Evolutionary conservation across 2,329 filamentous ascomycete species (phyloP), one percentile per base, ranked within the genome.

Genomic region (Pezicula neosporulosa): DNA sequence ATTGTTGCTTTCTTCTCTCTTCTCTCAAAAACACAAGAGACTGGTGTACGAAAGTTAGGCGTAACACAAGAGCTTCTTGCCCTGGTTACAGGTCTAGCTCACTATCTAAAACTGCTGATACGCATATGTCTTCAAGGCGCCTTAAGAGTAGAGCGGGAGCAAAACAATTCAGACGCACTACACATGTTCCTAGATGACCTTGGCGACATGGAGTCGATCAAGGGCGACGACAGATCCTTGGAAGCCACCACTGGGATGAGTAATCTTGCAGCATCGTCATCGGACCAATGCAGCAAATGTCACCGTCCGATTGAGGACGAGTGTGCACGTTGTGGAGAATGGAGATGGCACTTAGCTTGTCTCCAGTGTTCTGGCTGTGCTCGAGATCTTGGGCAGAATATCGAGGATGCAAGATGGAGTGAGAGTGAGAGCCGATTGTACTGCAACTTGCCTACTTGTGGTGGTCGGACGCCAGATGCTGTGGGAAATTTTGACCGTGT

Each of bases 61-160:
- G 94, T 99, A 30, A 99, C 94, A 8, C 94, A 99, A 68, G 94
- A 99, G 68, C 80, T 99, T n/a, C 74, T 99, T n/a, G 96, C 93
- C 6, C 80, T 99, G 7, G 94, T 99, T 48, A 99, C 94, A 37
- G 93, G 94, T 35, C 80, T 99, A 47, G 94, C 94, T 16, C 94
- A 99, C 70, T 99, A 99, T 66, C 82, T 99, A 49, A 99, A 99
- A 70, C 86, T 99, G 33, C 82, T 99, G 53, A 99, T 99, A 62
- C 85, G 94, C 46, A 99, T 99, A 61, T 97, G 94, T 66, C 80
- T 99, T 27, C 95, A 97, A 67, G 94, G 93, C 30, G 87, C 94
- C 6, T 75, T 99, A 44, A 93, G 91, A 63, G 81, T 97, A 37
- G 94, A 99, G 70, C 86, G 90, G 51, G 93, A 97, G 63, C 86